These are phyloP conservation scores for Hanseniaspora sp. DNA, from an alignment of 1,139 yeast genomes.

Conservation along the genomic window DNA sequence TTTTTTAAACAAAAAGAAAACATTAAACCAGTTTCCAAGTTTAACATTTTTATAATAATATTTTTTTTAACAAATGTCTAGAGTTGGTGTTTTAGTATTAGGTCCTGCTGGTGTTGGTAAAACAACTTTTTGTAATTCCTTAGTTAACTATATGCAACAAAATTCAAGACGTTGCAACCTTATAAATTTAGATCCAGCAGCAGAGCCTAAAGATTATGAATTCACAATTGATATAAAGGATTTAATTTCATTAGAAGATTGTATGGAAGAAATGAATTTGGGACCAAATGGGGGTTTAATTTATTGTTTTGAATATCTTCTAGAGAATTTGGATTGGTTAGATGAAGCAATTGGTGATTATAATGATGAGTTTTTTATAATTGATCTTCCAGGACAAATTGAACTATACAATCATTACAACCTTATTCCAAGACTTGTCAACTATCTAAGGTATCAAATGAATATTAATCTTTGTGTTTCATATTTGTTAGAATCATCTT, in stretches of 20 bases:
- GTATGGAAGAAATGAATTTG: conserved; percentile 86
- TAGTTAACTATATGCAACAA: conserved; percentile 78
- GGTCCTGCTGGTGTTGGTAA: conserved; percentile 99
- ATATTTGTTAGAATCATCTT: conserved; percentile 85
- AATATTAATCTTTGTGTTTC: conserved; percentile 87
- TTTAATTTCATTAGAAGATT: conserved; percentile 81
- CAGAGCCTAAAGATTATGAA: conserved; percentile 83
- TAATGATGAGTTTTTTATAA: conserved; percentile 84
- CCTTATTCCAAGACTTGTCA: conserved; percentile 75
- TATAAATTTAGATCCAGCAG: conserved; percentile 95
- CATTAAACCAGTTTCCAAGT: too few species aligned
- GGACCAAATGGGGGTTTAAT: conserved; percentile 95
- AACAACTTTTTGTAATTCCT: conserved; percentile 79
- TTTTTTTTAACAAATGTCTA: conserved; percentile 46
- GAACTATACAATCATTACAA: conserved; percentile 94
- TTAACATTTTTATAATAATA: too few species aligned
- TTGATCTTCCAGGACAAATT: conserved; percentile 97
- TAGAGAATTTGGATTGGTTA: conserved; percentile 87
- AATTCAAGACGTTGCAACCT: conserved; percentile 89
- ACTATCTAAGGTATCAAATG: conserved; percentile 65
- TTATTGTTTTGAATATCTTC: conserved; percentile 81
- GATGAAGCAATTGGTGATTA: conserved; percentile 91
- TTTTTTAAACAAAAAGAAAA: too few species aligned
- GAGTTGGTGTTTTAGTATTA: conserved; percentile 87
- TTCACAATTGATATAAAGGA: conserved; percentile 90